Evolutionary conservation across 805 yeast species (phyloP).

Genomic region (Maudiozyma barnettii): DNA sequence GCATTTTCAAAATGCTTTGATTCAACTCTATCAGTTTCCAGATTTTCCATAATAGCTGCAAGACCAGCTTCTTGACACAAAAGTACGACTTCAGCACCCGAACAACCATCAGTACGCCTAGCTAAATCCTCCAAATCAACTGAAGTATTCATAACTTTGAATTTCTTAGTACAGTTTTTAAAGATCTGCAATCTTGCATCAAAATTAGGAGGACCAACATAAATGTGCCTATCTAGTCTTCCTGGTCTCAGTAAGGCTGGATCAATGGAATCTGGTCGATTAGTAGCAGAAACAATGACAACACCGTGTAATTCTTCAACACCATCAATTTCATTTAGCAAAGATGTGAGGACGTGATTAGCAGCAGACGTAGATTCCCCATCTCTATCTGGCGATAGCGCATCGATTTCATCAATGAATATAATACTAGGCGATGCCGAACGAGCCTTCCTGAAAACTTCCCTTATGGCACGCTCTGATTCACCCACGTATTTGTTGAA

Average conservation of each 20-base stretch:
- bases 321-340: conserved; percentile 93
- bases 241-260: conserved; percentile 94
- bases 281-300: conserved; percentile 91
- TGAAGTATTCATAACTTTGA: conserved; percentile 40
- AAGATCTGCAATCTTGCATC: conserved; percentile 75
- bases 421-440: conserved; percentile 93
- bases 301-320: conserved; percentile 92
- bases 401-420: conserved; percentile 95
- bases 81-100: conserved; percentile 92
- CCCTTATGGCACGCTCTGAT: conserved; percentile 86
- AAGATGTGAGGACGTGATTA: conserved; percentile 78
- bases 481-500: conserved; percentile 95
- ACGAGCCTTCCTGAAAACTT: conserved; percentile 84
- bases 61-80: conserved; percentile 93
- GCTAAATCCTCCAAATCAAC: conserved; percentile 50
- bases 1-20: conserved; percentile 67
- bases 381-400: conserved; percentile 71
- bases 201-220: conserved; percentile 84
- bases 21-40: conserved; percentile 43
- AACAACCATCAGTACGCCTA: conserved; percentile 70
- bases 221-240: conserved; percentile 83
- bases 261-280: conserved; percentile 88
- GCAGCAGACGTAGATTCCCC: conserved; percentile 56
- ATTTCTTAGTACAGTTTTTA: conserved; percentile 55
- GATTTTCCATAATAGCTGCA: conserved; percentile 79